phyloP scores from a whole-genome alignment of 169 alveolate species.

The Pseudocohnilembus persalinus region DNA sequence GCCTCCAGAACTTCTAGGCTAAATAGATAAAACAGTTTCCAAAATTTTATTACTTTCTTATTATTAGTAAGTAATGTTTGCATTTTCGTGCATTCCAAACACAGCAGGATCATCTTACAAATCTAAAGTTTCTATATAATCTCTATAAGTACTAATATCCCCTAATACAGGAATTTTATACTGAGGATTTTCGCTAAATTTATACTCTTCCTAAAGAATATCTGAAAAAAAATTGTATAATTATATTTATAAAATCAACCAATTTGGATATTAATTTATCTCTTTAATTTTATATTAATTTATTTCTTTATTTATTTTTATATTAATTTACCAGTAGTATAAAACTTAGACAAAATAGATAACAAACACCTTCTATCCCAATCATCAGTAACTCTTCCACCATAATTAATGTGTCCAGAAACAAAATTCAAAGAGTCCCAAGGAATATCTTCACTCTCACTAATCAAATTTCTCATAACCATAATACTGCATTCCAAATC shows the following conservation, averaged over 20 bases:
- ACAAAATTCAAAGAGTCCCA: slow-evolving; percentile 91
- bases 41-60: slow-evolving; percentile 82
- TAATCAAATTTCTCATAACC: slow-evolving; percentile 78
- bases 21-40: slow-evolving; percentile 83
- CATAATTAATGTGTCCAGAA: slow-evolving; percentile 93
- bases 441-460: slow-evolving; percentile 86
- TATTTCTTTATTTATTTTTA: too few relatives aligned
- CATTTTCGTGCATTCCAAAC: slow-evolving; percentile 94
- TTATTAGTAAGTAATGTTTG: slow-evolving; percentile 86
- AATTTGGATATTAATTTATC: slow-evolving; percentile 25
- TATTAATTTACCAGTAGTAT: slow-evolving; percentile 56
- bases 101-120: slow-evolving; percentile 89
- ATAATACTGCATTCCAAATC: slow-evolving; percentile 79
- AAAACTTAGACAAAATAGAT: slow-evolving; percentile 81
- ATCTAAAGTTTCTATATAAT: slow-evolving; percentile 84
- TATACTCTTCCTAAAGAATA: slow-evolving; percentile 77
- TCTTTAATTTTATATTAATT: too few relatives aligned
- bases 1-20: slow-evolving; percentile 73
- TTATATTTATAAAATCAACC: slow-evolving; percentile 28
- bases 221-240: slow-evolving; percentile 26
- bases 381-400: slow-evolving; percentile 97
- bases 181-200: slow-evolving; percentile 79
- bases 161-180: slow-evolving; percentile 81
- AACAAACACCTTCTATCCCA: slow-evolving; percentile 90
- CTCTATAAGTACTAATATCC: slow-evolving; percentile 50